Evolutionary conservation across 179 eudicot genomes (phyloP).

Genomic region (Camellia oleifera): DNA sequence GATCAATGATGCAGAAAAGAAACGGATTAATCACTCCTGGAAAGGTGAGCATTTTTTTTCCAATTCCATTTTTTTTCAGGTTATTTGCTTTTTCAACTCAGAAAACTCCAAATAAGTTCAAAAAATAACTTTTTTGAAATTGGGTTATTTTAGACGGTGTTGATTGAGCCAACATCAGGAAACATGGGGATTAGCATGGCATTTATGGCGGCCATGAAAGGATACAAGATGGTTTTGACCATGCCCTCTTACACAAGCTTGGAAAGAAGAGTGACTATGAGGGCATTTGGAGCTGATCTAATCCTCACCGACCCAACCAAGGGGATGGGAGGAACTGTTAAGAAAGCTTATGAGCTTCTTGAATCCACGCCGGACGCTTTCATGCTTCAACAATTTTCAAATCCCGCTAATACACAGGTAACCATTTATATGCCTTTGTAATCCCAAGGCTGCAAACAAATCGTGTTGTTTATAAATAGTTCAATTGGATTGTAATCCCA

Average conservation of each 20-base stretch:
- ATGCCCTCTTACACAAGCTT: slow-evolving; percentile 97
- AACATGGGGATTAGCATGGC: slow-evolving; percentile 99
- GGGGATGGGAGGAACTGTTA: slow-evolving; percentile 97
- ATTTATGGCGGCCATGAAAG: slow-evolving; percentile 93
- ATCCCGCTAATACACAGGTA: slow-evolving; percentile 87
- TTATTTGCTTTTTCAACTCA: too few species aligned
- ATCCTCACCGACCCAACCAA: slow-evolving; percentile 86
- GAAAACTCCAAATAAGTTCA: too few species aligned
- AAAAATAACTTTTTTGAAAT: too few species aligned
- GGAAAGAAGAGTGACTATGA: slow-evolving; percentile 86
- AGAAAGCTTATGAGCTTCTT: slow-evolving; percentile 74
- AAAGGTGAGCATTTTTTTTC: slow-evolving; percentile 44
- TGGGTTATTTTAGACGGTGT: slow-evolving; percentile 48
- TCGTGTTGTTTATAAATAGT: too few species aligned
- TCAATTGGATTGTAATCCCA: too few species aligned
- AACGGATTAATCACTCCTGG: slow-evolving; percentile 76
- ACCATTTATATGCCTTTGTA: too few species aligned
- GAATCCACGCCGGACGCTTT: slow-evolving; percentile 69
- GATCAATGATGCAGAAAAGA: slow-evolving; percentile 91
- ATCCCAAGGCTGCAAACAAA: too few species aligned
- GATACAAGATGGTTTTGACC: slow-evolving; percentile 85
- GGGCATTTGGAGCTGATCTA: slow-evolving; percentile 89
- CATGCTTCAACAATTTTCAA: slow-evolving; percentile 91
- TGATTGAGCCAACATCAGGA: slow-evolving; percentile 98
- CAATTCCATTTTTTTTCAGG: background rate